These are phyloP conservation scores for Fusarium algeriense DNA, from an alignment of 2,329 filamentous ascomycete genomes.

Conservation along the genomic window DNA sequence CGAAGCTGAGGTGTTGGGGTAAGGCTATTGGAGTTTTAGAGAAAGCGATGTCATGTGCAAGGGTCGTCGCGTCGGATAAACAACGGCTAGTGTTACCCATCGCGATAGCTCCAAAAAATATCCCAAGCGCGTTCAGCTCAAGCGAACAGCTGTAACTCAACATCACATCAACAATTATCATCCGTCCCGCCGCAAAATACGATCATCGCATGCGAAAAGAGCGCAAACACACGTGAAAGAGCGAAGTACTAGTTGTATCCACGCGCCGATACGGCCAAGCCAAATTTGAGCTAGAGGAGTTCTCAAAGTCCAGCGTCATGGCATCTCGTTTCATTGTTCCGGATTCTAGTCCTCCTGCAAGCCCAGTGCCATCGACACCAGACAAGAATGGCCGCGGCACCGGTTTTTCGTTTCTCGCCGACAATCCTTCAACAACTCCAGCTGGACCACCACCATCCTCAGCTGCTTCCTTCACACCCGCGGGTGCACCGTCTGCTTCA, in stretches of 20 bases:
- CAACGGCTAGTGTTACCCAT: slow-evolving; percentile 37
- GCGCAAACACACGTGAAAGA: slow-evolving; percentile 7
- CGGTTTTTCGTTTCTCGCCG: slow-evolving; percentile 56
- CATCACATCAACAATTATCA: slow-evolving; percentile 30
- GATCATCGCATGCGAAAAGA: slow-evolving; percentile 27
- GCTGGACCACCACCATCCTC: slow-evolving; percentile 66
- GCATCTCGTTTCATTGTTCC: slow-evolving; percentile 58
- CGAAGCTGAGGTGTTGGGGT: neutral
- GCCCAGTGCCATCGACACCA: slow-evolving; percentile 63
- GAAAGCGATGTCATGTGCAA: slow-evolving; percentile 8
- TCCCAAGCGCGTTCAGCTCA: slow-evolving; percentile 42
- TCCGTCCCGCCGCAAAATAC: slow-evolving; percentile 23
- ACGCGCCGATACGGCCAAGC: slow-evolving; percentile 23
- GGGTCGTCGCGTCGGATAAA: slow-evolving; percentile 39
- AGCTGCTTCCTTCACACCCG: slow-evolving; percentile 66
- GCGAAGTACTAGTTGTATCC: slow-evolving; percentile 9
- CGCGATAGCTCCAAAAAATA: slow-evolving; percentile 50
- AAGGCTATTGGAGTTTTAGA: neutral
- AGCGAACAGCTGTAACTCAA: slow-evolving; percentile 33
- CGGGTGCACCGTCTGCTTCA: slow-evolving; percentile 67
- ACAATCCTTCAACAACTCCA: slow-evolving; percentile 66
- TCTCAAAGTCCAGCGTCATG: slow-evolving; percentile 50
- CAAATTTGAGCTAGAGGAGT: slow-evolving; percentile 32
- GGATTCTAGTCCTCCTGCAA: slow-evolving; percentile 58
- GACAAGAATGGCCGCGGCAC: slow-evolving; percentile 54